Percentiles rank a stretch among this genome's conserved stretches.
These are phyloP conservation scores for Plectranthus barbatus DNA, from an alignment of 257 asterid genomes.

Conservation along the genomic window DNA sequence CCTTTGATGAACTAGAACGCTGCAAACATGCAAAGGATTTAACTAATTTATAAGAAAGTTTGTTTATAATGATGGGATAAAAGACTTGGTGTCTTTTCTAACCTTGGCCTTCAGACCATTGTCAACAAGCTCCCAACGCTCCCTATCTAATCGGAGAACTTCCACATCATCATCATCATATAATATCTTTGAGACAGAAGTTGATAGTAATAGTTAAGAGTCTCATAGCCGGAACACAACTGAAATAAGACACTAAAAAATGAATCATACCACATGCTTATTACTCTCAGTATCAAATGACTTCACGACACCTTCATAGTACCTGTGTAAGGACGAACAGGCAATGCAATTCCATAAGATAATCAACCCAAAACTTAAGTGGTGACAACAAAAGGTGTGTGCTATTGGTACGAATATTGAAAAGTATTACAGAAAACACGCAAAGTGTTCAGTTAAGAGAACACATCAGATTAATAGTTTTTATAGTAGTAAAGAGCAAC, in stretches of 20 bases:
- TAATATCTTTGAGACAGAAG: conserved; percentile 14
- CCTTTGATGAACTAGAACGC: conserved; percentile 48
- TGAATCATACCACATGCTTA: conserved; percentile 76
- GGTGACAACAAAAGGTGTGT: background rate
- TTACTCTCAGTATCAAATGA: conserved; percentile 70
- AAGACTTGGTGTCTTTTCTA: background rate
- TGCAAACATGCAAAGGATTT: conserved; percentile 30
- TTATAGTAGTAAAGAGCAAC: background rate
- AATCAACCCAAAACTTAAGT: background rate
- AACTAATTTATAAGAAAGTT: background rate
- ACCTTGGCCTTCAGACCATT: conserved; percentile 46
- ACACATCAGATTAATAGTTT: background rate
- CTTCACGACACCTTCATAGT: conserved; percentile 80
- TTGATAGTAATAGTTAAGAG: conserved; percentile 5
- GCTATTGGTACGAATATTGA: background rate
- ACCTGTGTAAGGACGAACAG: conserved; percentile 40
- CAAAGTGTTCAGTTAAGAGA: background rate
- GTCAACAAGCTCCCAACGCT: conserved; percentile 40
- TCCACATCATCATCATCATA: conserved; percentile 53
- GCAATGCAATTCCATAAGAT: background rate
- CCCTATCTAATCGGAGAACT: conserved; percentile 41
- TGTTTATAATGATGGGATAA: background rate
- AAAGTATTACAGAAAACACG: background rate
- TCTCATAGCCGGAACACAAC: background rate
- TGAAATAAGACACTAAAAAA: conserved; percentile 13